Evolutionary conservation across 1,139 yeast species (phyloP), one percentile per base, ranked within the genome.

Genomic region (Pichia sp.): DNA sequence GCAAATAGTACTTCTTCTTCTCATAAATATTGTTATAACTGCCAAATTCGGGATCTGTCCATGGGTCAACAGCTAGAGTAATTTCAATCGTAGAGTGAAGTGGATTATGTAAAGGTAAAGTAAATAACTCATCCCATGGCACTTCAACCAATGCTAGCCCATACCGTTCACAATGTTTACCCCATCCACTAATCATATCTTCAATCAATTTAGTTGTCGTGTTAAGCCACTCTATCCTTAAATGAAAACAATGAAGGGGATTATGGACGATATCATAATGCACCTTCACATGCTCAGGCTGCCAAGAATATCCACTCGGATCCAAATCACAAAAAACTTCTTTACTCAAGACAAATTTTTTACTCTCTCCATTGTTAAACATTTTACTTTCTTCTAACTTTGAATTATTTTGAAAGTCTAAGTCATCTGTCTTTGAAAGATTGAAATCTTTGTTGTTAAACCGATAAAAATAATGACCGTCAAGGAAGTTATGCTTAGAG

Each of bases 181-280:
- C 75, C 84, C 96, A 82, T 39, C 76, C 75, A 32, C 72, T 79
- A 24, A 93, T 72, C n/a, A 86, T 69, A 52, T 91, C 96, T 52
- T 93, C 98, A 43, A 93, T 80, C 38, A 91, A 71, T 55, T 82
- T 84, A 1, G 95, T 84, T 0, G 97, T 86, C 0, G 95, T 80
- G 46, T 84, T 85, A 30, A 91, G 66, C 98, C 99, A 93, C 60
- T 91, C 96, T 23, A 91, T 63, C 40, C 96, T 69, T 28, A 93
- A 72, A 55, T 89, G 98, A 64, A 80, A 93, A 55, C 97, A 89
- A 55, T 89, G 95, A 48, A 86, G 94, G 0, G 97, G 96, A 56
- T 89, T 91, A 57, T 88, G 97, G 4, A 88, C 91, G 41, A 80
- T 72, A 58, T 93, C 98, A 55, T 85, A 84, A 61, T 91, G 97